A percentile compares a stretch with the other conserved stretches of the same genome.
Evolutionary conservation across 495 filamentous ascomycete species (phyloP).

Genomic region (Tuber indicum): DNA sequence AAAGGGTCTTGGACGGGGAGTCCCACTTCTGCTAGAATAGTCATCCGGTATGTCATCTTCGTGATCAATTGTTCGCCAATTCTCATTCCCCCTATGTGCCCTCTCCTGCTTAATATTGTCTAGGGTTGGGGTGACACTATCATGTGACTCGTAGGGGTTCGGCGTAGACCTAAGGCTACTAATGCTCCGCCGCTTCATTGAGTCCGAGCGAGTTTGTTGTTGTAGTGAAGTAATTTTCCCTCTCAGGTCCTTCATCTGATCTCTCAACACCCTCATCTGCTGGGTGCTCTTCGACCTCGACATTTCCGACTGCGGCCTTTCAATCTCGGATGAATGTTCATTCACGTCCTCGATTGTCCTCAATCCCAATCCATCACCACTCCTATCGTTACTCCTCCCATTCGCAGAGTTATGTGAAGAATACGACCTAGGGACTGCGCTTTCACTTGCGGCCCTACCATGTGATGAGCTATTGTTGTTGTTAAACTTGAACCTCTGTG

Average conservation of each 20-base stretch:
- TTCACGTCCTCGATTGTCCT: constrained; percentile 33
- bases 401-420: not conserved
- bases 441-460: constrained; percentile 38
- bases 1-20: constrained; percentile 27
- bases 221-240: constrained; percentile 82
- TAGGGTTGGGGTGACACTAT: constrained; percentile 1
- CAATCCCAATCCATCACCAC: constrained; percentile 21
- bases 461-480: constrained; percentile 25
- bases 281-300: constrained; percentile 42
- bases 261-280: constrained; percentile 75
- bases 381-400: not conserved
- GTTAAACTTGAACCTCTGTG: constrained; percentile 24
- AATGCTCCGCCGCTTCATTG: constrained; percentile 70
- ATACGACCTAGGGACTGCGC: constrained; percentile 28
- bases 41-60: constrained; percentile 30
- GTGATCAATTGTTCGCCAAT: constrained; percentile 12
- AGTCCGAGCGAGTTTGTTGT: constrained; percentile 75
- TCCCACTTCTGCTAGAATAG: constrained; percentile 29
- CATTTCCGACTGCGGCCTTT: constrained; percentile 26
- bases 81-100: not conserved
- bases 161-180: constrained; percentile 55
- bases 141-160: constrained; percentile 23
- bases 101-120: constrained; percentile 15
- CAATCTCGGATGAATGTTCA: constrained; percentile 32
- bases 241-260: constrained; percentile 90